Percentiles rank a stretch among this genome's conserved stretches.
Evolutionary conservation across 768 basidiomycete species (phyloP).

Genomic region (Auriscalpium microsporum): DNA sequence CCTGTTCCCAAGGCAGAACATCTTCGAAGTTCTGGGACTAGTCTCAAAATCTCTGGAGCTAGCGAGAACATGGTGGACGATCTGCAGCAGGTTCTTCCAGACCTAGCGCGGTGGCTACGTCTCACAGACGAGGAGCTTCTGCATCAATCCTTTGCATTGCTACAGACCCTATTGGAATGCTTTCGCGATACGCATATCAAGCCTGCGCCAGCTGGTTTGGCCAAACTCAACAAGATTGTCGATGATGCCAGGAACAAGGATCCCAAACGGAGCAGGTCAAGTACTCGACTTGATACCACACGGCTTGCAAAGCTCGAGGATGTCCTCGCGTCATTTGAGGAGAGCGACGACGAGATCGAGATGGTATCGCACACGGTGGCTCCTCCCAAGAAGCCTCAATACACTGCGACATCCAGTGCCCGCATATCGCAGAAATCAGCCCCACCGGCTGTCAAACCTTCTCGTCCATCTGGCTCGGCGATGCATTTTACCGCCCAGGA

Average conservation of each 20-base stretch:
- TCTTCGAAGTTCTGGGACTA: slow-evolving; percentile 15
- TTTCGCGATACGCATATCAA: slow-evolving; percentile 55
- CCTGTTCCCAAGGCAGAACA: slow-evolving; percentile 22
- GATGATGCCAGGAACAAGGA: slow-evolving; percentile 48
- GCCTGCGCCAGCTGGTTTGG: slow-evolving; percentile 48
- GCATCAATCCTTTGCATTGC: slow-evolving; percentile 78
- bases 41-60: slow-evolving; percentile 41
- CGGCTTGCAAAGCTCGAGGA: slow-evolving; percentile 62
- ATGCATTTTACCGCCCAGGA: slow-evolving; percentile 21
- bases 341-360: slow-evolving; percentile 53
- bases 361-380: slow-evolving; percentile 34
- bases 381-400: neutral
- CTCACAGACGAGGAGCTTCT: slow-evolving; percentile 89
- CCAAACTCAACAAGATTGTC: slow-evolving; percentile 59
- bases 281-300: slow-evolving; percentile 47
- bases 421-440: neutral
- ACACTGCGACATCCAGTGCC: slow-evolving; percentile 23
- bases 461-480: slow-evolving; percentile 8
- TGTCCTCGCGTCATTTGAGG: slow-evolving; percentile 53
- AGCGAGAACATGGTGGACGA: slow-evolving; percentile 71
- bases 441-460: neutral
- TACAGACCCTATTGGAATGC: slow-evolving; percentile 70
- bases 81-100: slow-evolving; percentile 70
- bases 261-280: slow-evolving; percentile 26
- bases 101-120: slow-evolving; percentile 81